Conservation (phyloP, 2,329 filamentous ascomycete species). For the Botrytis sinoallii region DNA sequence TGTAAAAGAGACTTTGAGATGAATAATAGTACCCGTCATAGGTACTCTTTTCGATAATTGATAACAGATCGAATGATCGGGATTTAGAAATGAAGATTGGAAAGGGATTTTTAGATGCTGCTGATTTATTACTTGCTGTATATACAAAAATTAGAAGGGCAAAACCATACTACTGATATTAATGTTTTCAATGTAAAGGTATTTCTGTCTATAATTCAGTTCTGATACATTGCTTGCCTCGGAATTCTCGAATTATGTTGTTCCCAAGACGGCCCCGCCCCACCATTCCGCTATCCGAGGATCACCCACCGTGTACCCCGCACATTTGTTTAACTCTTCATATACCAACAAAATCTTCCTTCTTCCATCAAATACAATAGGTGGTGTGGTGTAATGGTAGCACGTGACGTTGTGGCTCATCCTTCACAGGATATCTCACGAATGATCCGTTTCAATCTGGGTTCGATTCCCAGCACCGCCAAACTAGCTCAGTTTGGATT, state of each 20-base stretch:
- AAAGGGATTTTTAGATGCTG: background rate
- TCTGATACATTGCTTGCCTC: too few species aligned
- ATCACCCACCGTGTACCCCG: background rate
- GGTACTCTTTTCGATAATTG: background rate
- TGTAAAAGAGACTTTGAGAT: background rate
- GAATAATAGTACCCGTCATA: background rate
- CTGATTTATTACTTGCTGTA: background rate
- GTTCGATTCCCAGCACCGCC: slow-evolving; percentile 40
- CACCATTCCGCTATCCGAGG: background rate
- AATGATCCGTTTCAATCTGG: slow-evolving; percentile 37
- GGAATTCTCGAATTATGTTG: background rate
- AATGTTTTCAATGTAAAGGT: background rate
- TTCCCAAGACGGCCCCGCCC: background rate
- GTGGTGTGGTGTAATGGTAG: slow-evolving; percentile 35
- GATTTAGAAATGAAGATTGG: background rate
- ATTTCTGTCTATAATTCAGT: too few species aligned
- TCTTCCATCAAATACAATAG: background rate
- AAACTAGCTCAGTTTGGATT: slow-evolving; percentile 28
- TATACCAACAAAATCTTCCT: accelerated
- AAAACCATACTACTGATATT: accelerated
- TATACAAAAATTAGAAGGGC: background rate
- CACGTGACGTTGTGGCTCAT: slow-evolving; percentile 37
- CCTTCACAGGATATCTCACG: slow-evolving; percentile 23
- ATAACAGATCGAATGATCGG: background rate
- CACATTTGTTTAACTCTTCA: accelerated